Evolutionary conservation across 192 early-diverging fungal genomes (phyloP).

Genomic region (Coemansia sp.): DNA sequence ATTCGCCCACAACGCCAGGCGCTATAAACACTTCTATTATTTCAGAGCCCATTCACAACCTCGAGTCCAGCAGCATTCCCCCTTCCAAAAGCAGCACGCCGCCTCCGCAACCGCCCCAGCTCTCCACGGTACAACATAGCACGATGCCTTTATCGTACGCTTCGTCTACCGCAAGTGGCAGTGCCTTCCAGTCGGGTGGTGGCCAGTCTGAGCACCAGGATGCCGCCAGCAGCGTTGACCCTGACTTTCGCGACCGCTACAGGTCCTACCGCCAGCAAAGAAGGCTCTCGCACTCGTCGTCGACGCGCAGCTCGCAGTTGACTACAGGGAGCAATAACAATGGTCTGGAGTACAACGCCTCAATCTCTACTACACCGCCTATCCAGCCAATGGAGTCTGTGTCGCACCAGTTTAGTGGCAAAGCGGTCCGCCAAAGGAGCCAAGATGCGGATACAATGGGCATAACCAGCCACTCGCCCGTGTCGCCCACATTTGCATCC

Average conservation of each 20-base stretch:
- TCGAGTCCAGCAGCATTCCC: slow-evolving; percentile 21
- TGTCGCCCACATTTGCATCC: background rate
- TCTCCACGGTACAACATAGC: background rate
- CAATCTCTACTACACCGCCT: slow-evolving; percentile 2
- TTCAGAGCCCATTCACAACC: slow-evolving; percentile 53
- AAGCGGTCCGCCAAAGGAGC: slow-evolving; percentile 26
- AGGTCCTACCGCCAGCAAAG: slow-evolving; percentile 49
- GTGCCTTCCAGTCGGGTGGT: background rate
- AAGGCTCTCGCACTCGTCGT: slow-evolving; percentile 41
- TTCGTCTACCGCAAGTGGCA: background rate
- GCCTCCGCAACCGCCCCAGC: slow-evolving; percentile 9
- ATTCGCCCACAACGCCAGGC: background rate
- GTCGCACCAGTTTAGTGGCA: background rate
- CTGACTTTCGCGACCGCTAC: slow-evolving; percentile 49
- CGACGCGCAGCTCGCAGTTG: slow-evolving; percentile 39
- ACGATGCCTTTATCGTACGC: background rate
- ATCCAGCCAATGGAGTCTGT: slow-evolving; percentile 1
- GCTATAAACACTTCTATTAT: slow-evolving; percentile 33
- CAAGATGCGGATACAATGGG: slow-evolving; percentile 30
- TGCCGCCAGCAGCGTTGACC: slow-evolving; percentile 12
- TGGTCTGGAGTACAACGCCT: slow-evolving; percentile 6
- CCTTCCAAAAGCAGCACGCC: slow-evolving; percentile 11
- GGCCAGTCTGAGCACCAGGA: background rate
- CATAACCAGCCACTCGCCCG: background rate
- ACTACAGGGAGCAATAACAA: slow-evolving; percentile 39